Base-by-base conservation (phyloP, 2,329 filamentous ascomycete genomes). In the Verticillium albo-atrum region DNA sequence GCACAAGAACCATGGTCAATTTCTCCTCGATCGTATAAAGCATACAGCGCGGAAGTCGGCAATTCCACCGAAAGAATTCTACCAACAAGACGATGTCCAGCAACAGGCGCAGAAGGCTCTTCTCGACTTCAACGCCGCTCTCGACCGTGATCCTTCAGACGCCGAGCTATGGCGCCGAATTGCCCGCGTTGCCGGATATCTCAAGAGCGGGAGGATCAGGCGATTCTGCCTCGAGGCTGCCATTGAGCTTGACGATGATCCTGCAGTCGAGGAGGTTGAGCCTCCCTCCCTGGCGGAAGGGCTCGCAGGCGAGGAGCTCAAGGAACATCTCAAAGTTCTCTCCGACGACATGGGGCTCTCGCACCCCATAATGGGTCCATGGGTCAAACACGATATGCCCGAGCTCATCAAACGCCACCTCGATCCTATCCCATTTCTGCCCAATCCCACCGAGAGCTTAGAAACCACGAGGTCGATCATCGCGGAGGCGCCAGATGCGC, bases 1-100 rank as follows among this genome's bases (percentile, higher is more conserved):
- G 1, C 92, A 96, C 79, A 99, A 98, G 74, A 99, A 98, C 67
- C 88, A 94, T 75, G 95, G 92, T 50, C 91, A 98, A 69, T 97
- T 96, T 70, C 79, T 89, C 60, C 79, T 99, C n/a, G 94, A 99
- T 71, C 79, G 77, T 60, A 84, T 89, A 65, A 87, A 81, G 66
- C 77, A 84, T 72, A 80, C 75, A 54, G 72, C 77, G 12, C 76
- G 75, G 30, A 62, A 66, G 3, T 61, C 67, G 10, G 62, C 65
- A 6, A 61, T 63, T 17, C 64, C 70, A 17, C 65, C 65, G 7
- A 61, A 66, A 4, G 65, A 71, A 7, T 71, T 75, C 7, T 72
- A 81, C 20, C 66, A 71, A 7, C 71, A 75, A n/a, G 63, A 72
- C 3, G 70, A 71, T 3, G 72, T 78, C 3, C 65, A 73, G 15